Conservation (phyloP, 2,329 filamentous ascomycete genomes). For the Thielaviopsis populi region DNA sequence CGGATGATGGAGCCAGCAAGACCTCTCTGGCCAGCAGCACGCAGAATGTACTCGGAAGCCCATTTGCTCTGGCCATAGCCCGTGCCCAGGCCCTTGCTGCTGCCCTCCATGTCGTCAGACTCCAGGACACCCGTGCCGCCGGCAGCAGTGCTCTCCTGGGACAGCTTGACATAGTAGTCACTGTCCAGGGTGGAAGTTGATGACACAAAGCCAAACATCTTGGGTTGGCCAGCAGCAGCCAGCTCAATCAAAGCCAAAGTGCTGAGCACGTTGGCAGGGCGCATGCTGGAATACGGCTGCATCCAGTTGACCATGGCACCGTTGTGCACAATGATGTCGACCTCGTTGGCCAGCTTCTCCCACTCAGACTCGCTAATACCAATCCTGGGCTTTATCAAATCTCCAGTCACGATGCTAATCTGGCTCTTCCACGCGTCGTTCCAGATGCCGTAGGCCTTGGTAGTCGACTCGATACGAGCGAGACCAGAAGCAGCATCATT, state of each 20-base stretch:
- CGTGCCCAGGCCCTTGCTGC: constrained; percentile 59
- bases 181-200: constrained; percentile 74
- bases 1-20: constrained; percentile 62
- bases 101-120: constrained; percentile 63
- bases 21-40: constrained; percentile 64
- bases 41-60: constrained; percentile 55
- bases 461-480: constrained; percentile 50
- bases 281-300: constrained; percentile 56
- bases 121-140: constrained; percentile 56
- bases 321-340: constrained; percentile 68
- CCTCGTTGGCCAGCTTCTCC: constrained; percentile 47
- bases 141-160: constrained; percentile 42
- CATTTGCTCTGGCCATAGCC: constrained; percentile 91
- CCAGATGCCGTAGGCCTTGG: constrained; percentile 70
- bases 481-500: constrained; percentile 45
- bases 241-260: constrained; percentile 64
- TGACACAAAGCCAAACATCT: constrained; percentile 66
- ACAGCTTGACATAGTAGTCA: constrained; percentile 64
- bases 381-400: constrained; percentile 56
- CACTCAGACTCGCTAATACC: constrained; percentile 54
- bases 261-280: constrained; percentile 61
- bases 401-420: constrained; percentile 55
- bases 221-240: constrained; percentile 62
- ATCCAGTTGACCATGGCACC: constrained; percentile 75
- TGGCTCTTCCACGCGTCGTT: constrained; percentile 48